phyloP scores from a whole-genome alignment of 805 yeast genomes.

The Pichia ethanolica region DNA sequence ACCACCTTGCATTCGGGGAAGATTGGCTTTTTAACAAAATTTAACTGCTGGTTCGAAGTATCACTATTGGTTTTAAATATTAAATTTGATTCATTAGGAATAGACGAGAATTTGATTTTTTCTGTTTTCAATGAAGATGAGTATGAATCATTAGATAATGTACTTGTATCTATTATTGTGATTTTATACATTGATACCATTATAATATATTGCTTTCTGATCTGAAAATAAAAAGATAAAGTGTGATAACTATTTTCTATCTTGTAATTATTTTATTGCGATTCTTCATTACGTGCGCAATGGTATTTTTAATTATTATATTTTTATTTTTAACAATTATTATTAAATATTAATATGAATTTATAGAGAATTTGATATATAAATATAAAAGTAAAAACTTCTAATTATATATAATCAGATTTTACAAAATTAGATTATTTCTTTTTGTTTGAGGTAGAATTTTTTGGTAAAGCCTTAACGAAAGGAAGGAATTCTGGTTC shows the following conservation, averaged over 20 bases:
- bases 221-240: no score
- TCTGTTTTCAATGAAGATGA: background rate
- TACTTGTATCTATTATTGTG: background rate
- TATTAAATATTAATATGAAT: no score
- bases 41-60: no score
- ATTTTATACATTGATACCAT: background rate
- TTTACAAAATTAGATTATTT: conserved; percentile 10
- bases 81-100: background rate
- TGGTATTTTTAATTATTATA: no score
- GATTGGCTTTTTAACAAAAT: background rate
- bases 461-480: conserved; percentile 87
- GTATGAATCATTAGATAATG: background rate
- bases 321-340: no score
- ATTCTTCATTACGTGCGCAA: no score
- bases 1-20: background rate
- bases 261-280: no score
- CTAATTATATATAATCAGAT: background rate
- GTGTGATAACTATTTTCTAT: no score
- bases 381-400: background rate
- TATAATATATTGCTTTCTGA: no score
- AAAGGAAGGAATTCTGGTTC: conserved; percentile 95
- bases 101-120: background rate
- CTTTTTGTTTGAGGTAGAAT: conserved; percentile 75
- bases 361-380: no score
- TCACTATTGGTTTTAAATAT: no score